A percentile compares a stretch with the other conserved stretches of the same genome.
phyloP scores from a whole-genome alignment of 139 green algal genomes.

The Chlamydomonas incerta region DNA sequence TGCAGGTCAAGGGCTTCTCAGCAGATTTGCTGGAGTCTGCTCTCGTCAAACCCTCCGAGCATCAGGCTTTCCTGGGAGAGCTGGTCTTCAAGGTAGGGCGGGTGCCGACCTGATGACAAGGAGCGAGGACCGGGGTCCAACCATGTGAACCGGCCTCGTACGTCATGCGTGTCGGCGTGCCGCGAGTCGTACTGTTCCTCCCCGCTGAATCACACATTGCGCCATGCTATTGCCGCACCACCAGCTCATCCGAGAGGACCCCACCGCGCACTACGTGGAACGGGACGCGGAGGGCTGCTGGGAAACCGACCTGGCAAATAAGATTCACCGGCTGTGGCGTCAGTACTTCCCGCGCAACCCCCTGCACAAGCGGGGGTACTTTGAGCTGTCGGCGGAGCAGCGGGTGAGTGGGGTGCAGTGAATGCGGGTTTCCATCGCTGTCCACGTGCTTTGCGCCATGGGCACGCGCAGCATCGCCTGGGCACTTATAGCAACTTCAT shows the following conservation, averaged over 20 bases:
- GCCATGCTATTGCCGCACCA: too few relatives aligned
- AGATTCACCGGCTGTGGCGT: conserved; percentile 44
- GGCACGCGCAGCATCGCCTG: too few relatives aligned
- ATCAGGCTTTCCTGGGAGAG: conserved; percentile 57
- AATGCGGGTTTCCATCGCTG: too few relatives aligned
- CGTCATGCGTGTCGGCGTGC: too few relatives aligned
- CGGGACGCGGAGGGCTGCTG: conserved; percentile 32
- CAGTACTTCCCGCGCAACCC: conserved; percentile 52
- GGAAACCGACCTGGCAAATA: conserved; percentile 43
- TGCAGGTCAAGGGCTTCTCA: conserved; percentile 51
- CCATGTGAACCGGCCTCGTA: too few relatives aligned
- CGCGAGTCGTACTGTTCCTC: too few relatives aligned
- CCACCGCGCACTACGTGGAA: conserved; percentile 22
- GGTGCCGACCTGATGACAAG: too few relatives aligned
- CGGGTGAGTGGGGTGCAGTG: conserved; percentile 47
- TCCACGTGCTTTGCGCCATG: too few relatives aligned
- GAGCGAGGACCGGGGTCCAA: too few relatives aligned
- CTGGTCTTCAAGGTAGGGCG: conserved; percentile 52
- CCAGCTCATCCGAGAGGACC: conserved; percentile 5
- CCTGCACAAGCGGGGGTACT: conserved; percentile 38
- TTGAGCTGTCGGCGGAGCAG: conserved; percentile 21
- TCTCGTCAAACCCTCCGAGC: conserved; percentile 48
- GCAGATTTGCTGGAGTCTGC: conserved; percentile 58
- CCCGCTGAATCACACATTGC: too few relatives aligned
- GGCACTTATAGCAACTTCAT: too few relatives aligned